Base-by-base conservation (phyloP, 192 early-diverging fungal genomes). In the Coemansia sp. region DNA sequence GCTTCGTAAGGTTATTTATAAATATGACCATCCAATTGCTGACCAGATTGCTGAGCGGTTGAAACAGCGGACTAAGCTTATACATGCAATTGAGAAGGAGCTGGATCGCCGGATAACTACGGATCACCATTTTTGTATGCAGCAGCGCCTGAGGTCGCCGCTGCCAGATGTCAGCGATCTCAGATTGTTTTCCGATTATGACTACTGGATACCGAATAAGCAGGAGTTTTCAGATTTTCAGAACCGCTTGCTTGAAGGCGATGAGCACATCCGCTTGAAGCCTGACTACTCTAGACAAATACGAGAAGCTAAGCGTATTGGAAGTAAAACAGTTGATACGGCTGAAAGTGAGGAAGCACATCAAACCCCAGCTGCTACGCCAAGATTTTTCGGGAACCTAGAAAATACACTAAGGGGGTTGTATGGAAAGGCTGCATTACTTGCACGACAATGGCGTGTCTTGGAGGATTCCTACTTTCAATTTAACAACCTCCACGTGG, bases 401-500 rank as follows among this genome's bases (percentile, higher is more conserved):
- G 39, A 46, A 1, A 46, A 17, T 17, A 46, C 39, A 17, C 11
- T 17, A 17, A 46, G 14, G 1, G 39, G 39, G 1, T 27, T 64
- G 6, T 66, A 63, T 57, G 57, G 32, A 4, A 72, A 71, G 54
- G 69, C 75, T 21, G 57, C 68, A 5, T 68, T 71, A 22, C 9
- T 83, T 6, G 39, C 64, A 4, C 51, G 54, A 2, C 65, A 68
- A 24, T 83, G 80, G 80, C 71, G 57, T 17, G 11, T 51, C 8
- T 67, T 83, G n/a, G 80, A 83, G 23, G 32, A 54, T 8, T 30
- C 31, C 1, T 63, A 64, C 20, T 83, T 83, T 55, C 66, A 68
- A 42, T 78, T 83, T 24, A 75, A 71, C 69, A 83, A 83, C 70
- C 55, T 74, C 0, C 80, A 83, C 36, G 66, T 74, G 17, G 58